phyloP scores from a whole-genome alignment of 2,329 filamentous ascomycete genomes.

The Mycosphaerella sp. region DNA sequence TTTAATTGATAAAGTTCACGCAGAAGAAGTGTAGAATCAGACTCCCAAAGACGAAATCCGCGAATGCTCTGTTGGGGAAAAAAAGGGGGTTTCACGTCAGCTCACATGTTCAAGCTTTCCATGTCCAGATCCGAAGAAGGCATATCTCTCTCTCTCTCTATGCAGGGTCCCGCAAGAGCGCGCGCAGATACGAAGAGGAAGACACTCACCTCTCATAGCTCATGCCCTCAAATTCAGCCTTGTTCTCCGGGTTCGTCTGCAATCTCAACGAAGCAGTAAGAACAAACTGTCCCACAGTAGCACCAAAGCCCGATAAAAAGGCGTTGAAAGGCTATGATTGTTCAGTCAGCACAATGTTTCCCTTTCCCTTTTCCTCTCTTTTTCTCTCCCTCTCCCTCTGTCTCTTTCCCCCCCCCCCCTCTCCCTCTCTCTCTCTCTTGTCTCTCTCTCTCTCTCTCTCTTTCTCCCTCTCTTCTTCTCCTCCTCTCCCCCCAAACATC shows the following conservation, averaged over 20 bases:
- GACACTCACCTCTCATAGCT: slow-evolving; percentile 68
- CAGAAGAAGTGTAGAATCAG: slow-evolving; percentile 98
- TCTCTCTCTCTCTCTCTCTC: too few relatives aligned
- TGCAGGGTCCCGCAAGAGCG: not conserved
- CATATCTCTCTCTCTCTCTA: not conserved
- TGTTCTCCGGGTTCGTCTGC: slow-evolving; percentile 81
- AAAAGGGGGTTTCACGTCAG: slow-evolving; percentile 1
- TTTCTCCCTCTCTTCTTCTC: too few relatives aligned
- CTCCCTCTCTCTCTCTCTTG: too few relatives aligned
- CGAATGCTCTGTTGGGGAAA: slow-evolving; percentile 65
- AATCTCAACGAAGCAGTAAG: slow-evolving; percentile 85
- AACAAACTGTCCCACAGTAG: slow-evolving; percentile 95
- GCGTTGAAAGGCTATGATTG: slow-evolving; percentile 83
- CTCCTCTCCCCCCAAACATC: too few relatives aligned
- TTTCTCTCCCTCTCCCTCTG: too few relatives aligned
- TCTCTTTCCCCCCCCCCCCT: not conserved
- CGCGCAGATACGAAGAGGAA: not conserved
- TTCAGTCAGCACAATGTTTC: too few relatives aligned
- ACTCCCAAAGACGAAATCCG: slow-evolving; percentile 92
- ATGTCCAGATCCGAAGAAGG: not conserved
- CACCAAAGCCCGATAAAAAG: slow-evolving; percentile 90
- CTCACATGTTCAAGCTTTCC: not conserved
- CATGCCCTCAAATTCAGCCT: slow-evolving; percentile 66
- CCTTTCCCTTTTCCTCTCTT: not conserved
- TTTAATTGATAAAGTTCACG: slow-evolving; percentile 96